Evolutionary conservation across 768 basidiomycete species (phyloP), one percentile per base, ranked within the genome.

Genomic region (Tulasnella calospora): DNA sequence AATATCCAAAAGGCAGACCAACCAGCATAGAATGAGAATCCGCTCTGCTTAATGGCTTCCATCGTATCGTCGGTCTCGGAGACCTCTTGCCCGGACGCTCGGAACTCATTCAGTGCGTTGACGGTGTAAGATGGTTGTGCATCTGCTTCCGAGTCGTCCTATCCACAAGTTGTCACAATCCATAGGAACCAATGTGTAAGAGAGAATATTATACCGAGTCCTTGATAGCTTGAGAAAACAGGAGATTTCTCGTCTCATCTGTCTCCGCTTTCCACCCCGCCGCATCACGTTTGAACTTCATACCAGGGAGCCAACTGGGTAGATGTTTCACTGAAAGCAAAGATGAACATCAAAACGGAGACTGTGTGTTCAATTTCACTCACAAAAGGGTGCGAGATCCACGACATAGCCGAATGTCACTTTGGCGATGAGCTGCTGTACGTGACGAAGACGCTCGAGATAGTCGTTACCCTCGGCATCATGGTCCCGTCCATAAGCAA

Each of bases 271-370:
- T 73, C 40, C 38, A 73, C 30, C 38, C 12, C 30, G 71, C 30
- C 33, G 77, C 79, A 35, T 69, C 33, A 19, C 73, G 57, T 44
- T 78, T 47, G 73, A 80, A 81, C 23, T 73, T 77, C n/a, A 77
- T 73, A 61, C 79, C 79, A 5, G 80, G 80, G 12, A 80, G 44
- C 79, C 79, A 81, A 5, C n/a, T 33, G 21, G 80, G 80, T 21
- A 81, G 51, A 27, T 79, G 61, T 71, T 76, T 71, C 9, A 80
- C 80, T 80, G 33, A 1, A 17, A 27, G 35, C 6, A 5, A 30
- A 13, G 27, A 33, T 33, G 15, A 33, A 19, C 10, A 6, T 15
- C 13, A 67, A 7, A 2, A 1, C 33, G 10, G 23, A 15, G 12
- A 5, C 15, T 33, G 10, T 17, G 13, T 15, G 33, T 6, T 3